Percentiles rank a stretch among this genome's conserved stretches.
phyloP scores from a whole-genome alignment of 2,329 filamentous ascomycete species.

The Parasarocladium wereldwijsianum region DNA sequence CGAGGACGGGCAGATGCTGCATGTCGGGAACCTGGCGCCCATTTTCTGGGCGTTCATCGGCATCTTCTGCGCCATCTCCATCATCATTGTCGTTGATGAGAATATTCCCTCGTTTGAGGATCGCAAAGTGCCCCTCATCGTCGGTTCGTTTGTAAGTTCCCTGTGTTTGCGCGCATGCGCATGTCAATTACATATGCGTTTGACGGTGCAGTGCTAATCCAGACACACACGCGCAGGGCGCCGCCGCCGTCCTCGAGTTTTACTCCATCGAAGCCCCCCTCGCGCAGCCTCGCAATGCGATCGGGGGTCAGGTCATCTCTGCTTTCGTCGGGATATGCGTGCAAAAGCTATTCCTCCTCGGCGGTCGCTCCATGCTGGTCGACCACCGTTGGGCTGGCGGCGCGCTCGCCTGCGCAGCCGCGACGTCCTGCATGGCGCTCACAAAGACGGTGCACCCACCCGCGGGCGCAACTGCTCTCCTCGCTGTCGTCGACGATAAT shows the following conservation, averaged over 20 bases:
- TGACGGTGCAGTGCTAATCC: neutral
- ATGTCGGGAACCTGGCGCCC: slow-evolving; percentile 41
- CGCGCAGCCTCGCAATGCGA: slow-evolving; percentile 55
- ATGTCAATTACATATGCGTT: neutral
- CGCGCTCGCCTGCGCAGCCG: slow-evolving; percentile 47
- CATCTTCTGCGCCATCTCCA: slow-evolving; percentile 42
- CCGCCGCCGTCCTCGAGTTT: slow-evolving; percentile 62
- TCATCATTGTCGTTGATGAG: slow-evolving; percentile 42
- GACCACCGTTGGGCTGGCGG: slow-evolving; percentile 49
- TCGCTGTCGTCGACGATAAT: slow-evolving; percentile 46
- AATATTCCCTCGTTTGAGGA: slow-evolving; percentile 37
- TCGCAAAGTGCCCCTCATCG: slow-evolving; percentile 41
- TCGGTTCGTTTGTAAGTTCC: slow-evolving; percentile 53
- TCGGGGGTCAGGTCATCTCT: slow-evolving; percentile 52
- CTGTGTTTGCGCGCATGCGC: neutral
- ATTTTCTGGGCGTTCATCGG: slow-evolving; percentile 52
- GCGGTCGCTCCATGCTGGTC: slow-evolving; percentile 25
- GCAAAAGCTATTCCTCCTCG: slow-evolving; percentile 48
- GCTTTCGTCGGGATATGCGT: slow-evolving; percentile 45
- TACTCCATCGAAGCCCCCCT: slow-evolving; percentile 58
- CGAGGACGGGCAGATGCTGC: slow-evolving; percentile 15
- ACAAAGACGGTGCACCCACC: slow-evolving; percentile 63
- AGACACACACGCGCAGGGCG: slow-evolving; percentile 36
- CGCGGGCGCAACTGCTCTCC: slow-evolving; percentile 57
- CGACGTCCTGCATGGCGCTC: slow-evolving; percentile 50